These are phyloP conservation scores for Diaporthe batatas DNA, from an alignment of 2,329 filamentous ascomycete species.

Conservation along the genomic window DNA sequence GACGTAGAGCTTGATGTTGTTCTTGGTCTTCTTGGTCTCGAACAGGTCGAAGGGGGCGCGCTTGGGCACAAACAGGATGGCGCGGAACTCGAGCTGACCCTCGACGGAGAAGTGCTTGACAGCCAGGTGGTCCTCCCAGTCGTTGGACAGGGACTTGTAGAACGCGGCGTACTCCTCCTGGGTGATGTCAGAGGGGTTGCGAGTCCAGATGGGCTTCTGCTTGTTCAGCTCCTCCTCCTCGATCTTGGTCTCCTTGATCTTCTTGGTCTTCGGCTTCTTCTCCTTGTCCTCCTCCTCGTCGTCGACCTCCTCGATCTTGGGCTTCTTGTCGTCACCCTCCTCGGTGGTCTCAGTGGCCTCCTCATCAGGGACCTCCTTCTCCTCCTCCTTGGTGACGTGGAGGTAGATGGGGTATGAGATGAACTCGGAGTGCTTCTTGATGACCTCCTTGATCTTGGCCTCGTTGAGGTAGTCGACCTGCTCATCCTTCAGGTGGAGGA, in stretches of 20 bases:
- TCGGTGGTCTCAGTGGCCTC: slow-evolving; percentile 72
- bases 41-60: slow-evolving; percentile 99
- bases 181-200: slow-evolving; percentile 84
- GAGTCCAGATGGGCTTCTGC: slow-evolving; percentile 92
- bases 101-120: slow-evolving; percentile 99
- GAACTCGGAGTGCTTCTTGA: slow-evolving; percentile 99
- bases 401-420: slow-evolving; percentile 99
- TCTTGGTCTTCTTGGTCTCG: slow-evolving; percentile 99
- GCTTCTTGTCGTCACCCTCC: slow-evolving; percentile 91
- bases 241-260: slow-evolving; percentile 97
- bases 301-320: slow-evolving; percentile 93
- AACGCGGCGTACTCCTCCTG: slow-evolving; percentile 97
- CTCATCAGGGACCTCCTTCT: slow-evolving; percentile 98
- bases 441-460: slow-evolving; percentile 99
- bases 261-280: slow-evolving; percentile 99
- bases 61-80: slow-evolving; percentile 99
- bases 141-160: slow-evolving; percentile 99
- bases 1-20: slow-evolving; percentile 99
- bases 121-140: slow-evolving; percentile 99
- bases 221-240: slow-evolving; percentile 99
- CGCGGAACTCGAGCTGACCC: slow-evolving; percentile 99
- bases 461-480: slow-evolving; percentile 98
- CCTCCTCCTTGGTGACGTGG: slow-evolving; percentile 98
- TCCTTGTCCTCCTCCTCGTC: slow-evolving; percentile 85
- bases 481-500: slow-evolving; percentile 99